A percentile compares a stretch with the other conserved stretches of the same genome.
Evolutionary conservation across 306 rosid species (phyloP).

Genomic region (Potentilla sterilis): DNA sequence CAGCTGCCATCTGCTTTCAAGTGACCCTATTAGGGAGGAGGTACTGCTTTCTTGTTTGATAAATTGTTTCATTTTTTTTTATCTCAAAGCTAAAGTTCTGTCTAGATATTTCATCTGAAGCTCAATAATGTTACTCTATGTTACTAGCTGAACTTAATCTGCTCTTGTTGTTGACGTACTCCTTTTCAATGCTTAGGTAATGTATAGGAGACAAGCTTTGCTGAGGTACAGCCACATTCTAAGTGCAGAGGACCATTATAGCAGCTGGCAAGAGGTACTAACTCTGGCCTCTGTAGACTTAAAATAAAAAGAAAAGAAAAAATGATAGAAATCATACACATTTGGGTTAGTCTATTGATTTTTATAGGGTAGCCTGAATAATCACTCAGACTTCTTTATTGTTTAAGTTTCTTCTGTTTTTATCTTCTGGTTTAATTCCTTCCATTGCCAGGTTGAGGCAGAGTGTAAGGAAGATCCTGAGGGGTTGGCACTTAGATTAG

Average conservation of each 20-base stretch:
- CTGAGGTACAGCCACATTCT: slow-evolving; percentile 85
- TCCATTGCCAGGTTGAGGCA: slow-evolving; percentile 76
- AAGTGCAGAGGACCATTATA: slow-evolving; percentile 80
- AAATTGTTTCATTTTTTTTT: slow-evolving; percentile 22
- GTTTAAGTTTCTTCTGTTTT: neutral
- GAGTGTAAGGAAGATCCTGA: slow-evolving; percentile 98
- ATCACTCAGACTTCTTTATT: neutral
- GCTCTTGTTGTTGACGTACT: slow-evolving; percentile 27
- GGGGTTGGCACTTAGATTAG: slow-evolving; percentile 93
- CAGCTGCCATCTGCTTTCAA: slow-evolving; percentile 83
- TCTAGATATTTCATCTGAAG: slow-evolving; percentile 8
- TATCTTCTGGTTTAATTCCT: slow-evolving; percentile 8
- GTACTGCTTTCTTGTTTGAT: slow-evolving; percentile 37
- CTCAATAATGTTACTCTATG: neutral
- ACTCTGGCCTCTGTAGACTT: slow-evolving; percentile 18
- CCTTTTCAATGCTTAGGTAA: slow-evolving; percentile 56
- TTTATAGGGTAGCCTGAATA: neutral
- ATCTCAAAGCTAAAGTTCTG: slow-evolving; percentile 10
- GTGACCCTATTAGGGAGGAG: slow-evolving; percentile 61
- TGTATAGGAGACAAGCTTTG: slow-evolving; percentile 81
- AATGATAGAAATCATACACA: slow-evolving; percentile 8
- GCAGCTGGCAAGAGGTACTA: slow-evolving; percentile 96
- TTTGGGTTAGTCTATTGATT: neutral
- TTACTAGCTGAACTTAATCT: neutral
- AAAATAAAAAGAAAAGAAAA: slow-evolving; percentile 3